These are phyloP conservation scores for Diaporthe aspalathi DNA, from an alignment of 2,329 filamentous ascomycete species.

Conservation along the genomic window DNA sequence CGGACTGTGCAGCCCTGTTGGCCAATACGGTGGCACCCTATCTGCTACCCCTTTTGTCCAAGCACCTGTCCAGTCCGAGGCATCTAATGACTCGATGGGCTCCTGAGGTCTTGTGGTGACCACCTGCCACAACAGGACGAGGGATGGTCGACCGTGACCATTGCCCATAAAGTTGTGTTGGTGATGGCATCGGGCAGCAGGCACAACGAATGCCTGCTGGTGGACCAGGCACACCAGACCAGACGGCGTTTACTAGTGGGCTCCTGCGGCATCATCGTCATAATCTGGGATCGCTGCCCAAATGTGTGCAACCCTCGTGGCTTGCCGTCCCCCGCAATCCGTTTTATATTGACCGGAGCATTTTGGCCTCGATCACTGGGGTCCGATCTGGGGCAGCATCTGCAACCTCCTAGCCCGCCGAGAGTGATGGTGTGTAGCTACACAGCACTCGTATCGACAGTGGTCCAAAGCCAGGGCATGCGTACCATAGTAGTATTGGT, in stretches of 20 bases:
- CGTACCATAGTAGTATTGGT: background rate
- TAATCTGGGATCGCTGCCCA: slow-evolving; percentile 3
- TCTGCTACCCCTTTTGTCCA: slow-evolving; percentile 6
- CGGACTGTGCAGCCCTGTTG: slow-evolving; percentile 18
- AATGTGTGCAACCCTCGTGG: slow-evolving; percentile 28
- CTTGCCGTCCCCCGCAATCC: slow-evolving; percentile 18
- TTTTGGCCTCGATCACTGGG: slow-evolving; percentile 17
- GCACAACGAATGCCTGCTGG: background rate
- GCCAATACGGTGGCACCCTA: slow-evolving; percentile 23
- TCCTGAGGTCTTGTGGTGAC: slow-evolving; percentile 4
- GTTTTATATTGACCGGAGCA: slow-evolving; percentile 23
- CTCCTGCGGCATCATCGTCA: slow-evolving; percentile 3
- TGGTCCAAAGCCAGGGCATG: background rate
- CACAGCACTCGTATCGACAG: background rate
- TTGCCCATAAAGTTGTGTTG: background rate
- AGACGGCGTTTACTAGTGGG: background rate
- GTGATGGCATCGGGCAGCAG: slow-evolving; percentile 6
- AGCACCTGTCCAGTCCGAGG: slow-evolving; percentile 24
- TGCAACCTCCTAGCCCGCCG: background rate
- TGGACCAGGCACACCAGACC: background rate
- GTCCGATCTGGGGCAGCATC: slow-evolving; percentile 6
- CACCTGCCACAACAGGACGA: slow-evolving; percentile 1
- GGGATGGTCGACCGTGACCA: background rate
- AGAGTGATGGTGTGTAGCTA: slow-evolving; percentile 25
- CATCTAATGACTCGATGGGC: slow-evolving; percentile 19